phyloP scores from a whole-genome alignment of 345 rosid genomes.

The Nephelium lappaceum region DNA sequence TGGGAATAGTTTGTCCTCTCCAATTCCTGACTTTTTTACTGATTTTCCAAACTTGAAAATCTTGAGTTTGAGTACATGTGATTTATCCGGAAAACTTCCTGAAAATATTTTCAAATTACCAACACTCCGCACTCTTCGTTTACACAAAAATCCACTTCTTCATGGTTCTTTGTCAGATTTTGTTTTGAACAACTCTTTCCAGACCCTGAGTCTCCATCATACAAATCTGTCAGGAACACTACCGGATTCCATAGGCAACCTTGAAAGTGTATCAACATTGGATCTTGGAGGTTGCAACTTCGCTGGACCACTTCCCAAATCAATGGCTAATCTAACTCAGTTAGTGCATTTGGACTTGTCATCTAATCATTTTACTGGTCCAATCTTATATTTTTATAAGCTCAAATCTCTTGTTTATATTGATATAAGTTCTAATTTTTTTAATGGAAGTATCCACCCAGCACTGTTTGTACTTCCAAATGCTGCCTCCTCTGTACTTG shows the following conservation, averaged over 20 bases:
- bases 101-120: conserved; percentile 20
- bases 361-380: no score
- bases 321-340: no score
- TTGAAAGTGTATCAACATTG: conserved; percentile 27
- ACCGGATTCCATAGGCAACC: conserved; percentile 29
- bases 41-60: conserved; percentile 21
- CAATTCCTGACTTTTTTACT: conserved; percentile 35
- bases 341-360: no score
- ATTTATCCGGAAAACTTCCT: conserved; percentile 30
- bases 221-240: conserved; percentile 31
- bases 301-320: no score
- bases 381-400: no score
- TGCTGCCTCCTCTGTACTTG: neutral
- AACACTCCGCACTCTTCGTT: conserved; percentile 30
- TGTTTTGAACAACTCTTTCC: conserved; percentile 25
- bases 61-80: neutral
- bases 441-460: no score
- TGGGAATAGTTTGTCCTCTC: conserved; percentile 14
- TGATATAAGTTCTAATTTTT: no score
- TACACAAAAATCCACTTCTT: conserved; percentile 20
- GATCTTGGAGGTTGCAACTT: neutral
- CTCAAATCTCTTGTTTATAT: no score
- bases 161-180: conserved; percentile 19
- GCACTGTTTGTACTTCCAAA: no score
- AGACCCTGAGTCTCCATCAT: conserved; percentile 20